A percentile compares a stretch with the other conserved stretches of the same genome.
phyloP scores from a whole-genome alignment of 495 filamentous ascomycete genomes.

The Astrothelium subdiscretum region DNA sequence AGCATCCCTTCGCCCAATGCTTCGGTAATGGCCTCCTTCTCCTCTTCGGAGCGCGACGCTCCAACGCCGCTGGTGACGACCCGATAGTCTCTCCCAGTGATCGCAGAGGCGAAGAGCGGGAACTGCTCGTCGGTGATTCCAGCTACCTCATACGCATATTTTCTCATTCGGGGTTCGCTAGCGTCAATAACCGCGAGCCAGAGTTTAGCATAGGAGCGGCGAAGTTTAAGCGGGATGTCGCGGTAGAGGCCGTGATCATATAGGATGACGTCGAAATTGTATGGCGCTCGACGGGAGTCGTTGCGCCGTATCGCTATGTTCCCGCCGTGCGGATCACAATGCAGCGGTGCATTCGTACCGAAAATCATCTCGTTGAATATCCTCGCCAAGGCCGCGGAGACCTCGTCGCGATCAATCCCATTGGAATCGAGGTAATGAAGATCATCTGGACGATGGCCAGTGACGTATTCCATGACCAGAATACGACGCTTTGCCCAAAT shows the following conservation, averaged over 20 bases:
- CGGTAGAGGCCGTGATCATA: conserved; percentile 97
- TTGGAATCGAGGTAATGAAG: conserved; percentile 74
- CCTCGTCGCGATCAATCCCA: conserved; percentile 87
- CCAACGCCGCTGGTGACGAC: conserved; percentile 54
- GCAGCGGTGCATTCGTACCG: conserved; percentile 73
- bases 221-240: conserved; percentile 67
- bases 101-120: conserved; percentile 87
- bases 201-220: conserved; percentile 86
- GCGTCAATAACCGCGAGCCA: conserved; percentile 93
- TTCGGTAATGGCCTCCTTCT: conserved; percentile 70
- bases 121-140: conserved; percentile 88
- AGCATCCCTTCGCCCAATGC: conserved; percentile 79
- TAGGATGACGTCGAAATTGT: conserved; percentile 93
- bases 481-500: conserved; percentile 84
- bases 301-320: conserved; percentile 90
- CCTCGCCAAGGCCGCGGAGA: conserved; percentile 77
- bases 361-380: conserved; percentile 99
- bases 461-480: conserved; percentile 88
- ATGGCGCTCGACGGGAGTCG: conserved; percentile 37
- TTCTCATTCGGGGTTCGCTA: conserved; percentile 71
- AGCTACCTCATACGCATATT: conserved; percentile 79
- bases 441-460: conserved; percentile 81
- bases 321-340: conserved; percentile 96
- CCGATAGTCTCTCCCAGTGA: conserved; percentile 85
- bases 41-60: conserved; percentile 49